phyloP scores from a whole-genome alignment of 1,139 yeast genomes.

The Suhomyces ambrosiae region DNA sequence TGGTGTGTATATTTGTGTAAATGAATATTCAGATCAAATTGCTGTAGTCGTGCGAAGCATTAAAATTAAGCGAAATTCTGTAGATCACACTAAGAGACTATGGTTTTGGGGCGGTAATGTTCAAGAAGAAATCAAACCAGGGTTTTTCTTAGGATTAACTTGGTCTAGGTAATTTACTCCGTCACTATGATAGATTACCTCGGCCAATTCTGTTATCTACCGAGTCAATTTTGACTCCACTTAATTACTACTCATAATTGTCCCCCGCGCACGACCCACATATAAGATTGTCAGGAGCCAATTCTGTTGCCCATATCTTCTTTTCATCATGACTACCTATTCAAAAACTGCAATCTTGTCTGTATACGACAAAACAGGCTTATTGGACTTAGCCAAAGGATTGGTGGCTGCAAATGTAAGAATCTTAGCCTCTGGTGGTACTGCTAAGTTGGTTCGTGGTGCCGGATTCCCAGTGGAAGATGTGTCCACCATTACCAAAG shows the following conservation, averaged over 20 bases:
- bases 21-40: slow-evolving; percentile 9
- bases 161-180: too few relatives aligned
- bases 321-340: slow-evolving; percentile 36
- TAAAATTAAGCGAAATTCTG: too few relatives aligned
- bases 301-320: slow-evolving; percentile 1
- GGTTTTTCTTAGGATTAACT: too few relatives aligned
- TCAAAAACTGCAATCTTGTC: slow-evolving; percentile 90
- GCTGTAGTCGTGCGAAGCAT: not conserved
- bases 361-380: slow-evolving; percentile 96
- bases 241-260: slow-evolving; percentile 1
- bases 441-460: slow-evolving; percentile 90
- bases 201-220: slow-evolving; percentile 5
- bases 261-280: slow-evolving; percentile 8
- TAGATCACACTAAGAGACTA: too few relatives aligned
- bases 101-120: too few relatives aligned
- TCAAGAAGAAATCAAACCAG: too few relatives aligned
- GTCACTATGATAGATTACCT: not conserved
- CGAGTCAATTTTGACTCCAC: slow-evolving; percentile 14
- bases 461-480: slow-evolving; percentile 98
- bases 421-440: slow-evolving; percentile 95
- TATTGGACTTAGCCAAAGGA: slow-evolving; percentile 94
- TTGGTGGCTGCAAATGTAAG: slow-evolving; percentile 84
- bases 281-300: slow-evolving; percentile 6
- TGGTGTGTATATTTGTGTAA: slow-evolving; percentile 10
- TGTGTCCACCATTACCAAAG: slow-evolving; percentile 91